Evolutionary conservation across 192 early-diverging fungal genomes (phyloP).

Genomic region (Spinellus fusiger): DNA sequence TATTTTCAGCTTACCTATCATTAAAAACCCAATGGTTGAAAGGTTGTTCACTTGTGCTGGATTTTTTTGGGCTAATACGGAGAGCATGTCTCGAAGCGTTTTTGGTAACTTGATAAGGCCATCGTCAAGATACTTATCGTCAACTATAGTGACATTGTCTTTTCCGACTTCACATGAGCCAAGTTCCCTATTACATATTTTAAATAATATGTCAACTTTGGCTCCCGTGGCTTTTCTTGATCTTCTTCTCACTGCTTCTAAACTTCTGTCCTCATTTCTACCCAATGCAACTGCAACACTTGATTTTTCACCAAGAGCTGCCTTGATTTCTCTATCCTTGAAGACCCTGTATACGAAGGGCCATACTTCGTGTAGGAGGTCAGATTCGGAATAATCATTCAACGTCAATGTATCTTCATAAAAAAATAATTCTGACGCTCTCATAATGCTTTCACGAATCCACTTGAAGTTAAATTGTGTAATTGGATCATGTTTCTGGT

Average conservation of each 20-base stretch:
- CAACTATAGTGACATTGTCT: not conserved
- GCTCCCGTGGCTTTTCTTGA: not conserved
- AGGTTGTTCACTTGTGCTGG: not conserved
- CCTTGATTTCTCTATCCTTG: not conserved
- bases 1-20: not conserved
- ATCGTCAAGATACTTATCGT: constrained; percentile 7
- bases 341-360: not conserved
- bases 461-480: not conserved
- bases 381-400: not conserved
- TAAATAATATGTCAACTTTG: not conserved
- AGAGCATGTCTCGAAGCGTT: not conserved
- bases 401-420: not conserved
- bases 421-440: not conserved
- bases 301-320: not conserved
- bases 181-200: not conserved
- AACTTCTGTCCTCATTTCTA: not conserved
- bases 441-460: not conserved
- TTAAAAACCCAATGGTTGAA: not conserved
- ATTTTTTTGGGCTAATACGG: not conserved
- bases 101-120: not conserved
- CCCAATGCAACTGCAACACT: not conserved
- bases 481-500: not conserved
- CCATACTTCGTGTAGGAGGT: constrained; percentile 3
- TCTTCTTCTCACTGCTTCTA: not conserved
- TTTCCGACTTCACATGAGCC: not conserved